phyloP scores from a whole-genome alignment of 805 yeast species.

The Blastobotrys mokoenaii region DNA sequence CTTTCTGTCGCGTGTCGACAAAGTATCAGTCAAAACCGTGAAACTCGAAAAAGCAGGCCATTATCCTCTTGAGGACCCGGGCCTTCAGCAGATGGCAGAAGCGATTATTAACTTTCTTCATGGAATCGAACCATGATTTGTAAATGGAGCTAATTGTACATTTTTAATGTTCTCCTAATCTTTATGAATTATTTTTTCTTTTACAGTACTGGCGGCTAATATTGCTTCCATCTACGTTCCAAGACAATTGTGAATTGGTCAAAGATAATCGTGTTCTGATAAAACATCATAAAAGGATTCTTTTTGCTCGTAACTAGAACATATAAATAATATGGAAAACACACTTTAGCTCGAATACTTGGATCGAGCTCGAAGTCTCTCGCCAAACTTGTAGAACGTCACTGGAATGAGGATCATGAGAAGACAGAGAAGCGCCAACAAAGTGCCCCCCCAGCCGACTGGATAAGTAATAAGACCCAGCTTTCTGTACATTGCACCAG shows the following conservation, averaged over 20 bases:
- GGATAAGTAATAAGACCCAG: constrained; percentile 34
- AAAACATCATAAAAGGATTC: too few relatives aligned
- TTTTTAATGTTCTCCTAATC: too few relatives aligned
- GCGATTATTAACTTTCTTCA: constrained; percentile 1
- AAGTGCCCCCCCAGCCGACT: constrained; percentile 44
- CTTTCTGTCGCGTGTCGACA: not conserved
- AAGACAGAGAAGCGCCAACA: constrained; percentile 35
- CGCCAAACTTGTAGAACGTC: constrained; percentile 42
- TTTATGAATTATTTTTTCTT: too few relatives aligned
- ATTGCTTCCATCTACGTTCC: not conserved
- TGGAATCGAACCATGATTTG: not conserved
- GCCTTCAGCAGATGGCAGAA: constrained; percentile 5
- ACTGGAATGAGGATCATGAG: constrained; percentile 47
- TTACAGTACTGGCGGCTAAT: too few relatives aligned
- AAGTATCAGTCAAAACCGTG: constrained; percentile 1
- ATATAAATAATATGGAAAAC: too few relatives aligned
- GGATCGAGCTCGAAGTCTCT: constrained; percentile 29
- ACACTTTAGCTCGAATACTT: constrained; percentile 22
- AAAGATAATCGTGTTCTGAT: too few relatives aligned
- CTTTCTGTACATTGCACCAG: constrained; percentile 43
- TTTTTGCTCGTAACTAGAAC: too few relatives aligned
- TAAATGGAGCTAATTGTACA: too few relatives aligned
- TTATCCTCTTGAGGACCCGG: constrained; percentile 6
- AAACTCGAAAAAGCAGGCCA: constrained; percentile 5
- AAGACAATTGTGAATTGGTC: too few relatives aligned